Evolutionary conservation across 2,329 filamentous ascomycete genomes (phyloP).

Genomic region (Cladophialophora chaetospira): DNA sequence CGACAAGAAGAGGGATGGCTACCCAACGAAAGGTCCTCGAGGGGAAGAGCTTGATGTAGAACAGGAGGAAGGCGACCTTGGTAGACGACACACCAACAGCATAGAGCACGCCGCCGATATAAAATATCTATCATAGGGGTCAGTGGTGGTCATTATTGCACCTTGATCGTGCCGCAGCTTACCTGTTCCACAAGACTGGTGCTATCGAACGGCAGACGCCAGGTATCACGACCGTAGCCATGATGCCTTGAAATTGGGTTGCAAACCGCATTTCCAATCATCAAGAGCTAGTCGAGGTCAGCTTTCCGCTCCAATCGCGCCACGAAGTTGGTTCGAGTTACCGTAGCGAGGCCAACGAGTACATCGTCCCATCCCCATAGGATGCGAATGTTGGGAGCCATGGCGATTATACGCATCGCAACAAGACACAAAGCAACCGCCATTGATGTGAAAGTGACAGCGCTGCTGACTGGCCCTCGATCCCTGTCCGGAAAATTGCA

Average conservation of each 20-base stretch:
- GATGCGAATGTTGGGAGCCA: not conserved
- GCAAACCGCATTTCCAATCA: conserved; percentile 20
- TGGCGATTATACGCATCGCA: conserved; percentile 6
- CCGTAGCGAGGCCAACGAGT: conserved; percentile 14
- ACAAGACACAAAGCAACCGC: conserved; percentile 16
- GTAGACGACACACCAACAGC: conserved; percentile 48
- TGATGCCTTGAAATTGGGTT: conserved; percentile 16
- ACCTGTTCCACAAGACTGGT: conserved; percentile 13
- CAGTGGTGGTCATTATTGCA: not conserved
- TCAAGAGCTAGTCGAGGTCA: conserved; percentile 9
- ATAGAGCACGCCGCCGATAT: conserved; percentile 39
- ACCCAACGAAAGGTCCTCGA: conserved; percentile 31
- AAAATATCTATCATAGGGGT: conserved; percentile 5
- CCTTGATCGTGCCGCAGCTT: not conserved
- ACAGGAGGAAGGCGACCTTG: conserved; percentile 40
- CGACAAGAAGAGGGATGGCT: conserved; percentile 24
- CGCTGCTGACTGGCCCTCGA: conserved; percentile 11
- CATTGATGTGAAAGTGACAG: conserved; percentile 22
- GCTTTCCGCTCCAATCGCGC: not conserved
- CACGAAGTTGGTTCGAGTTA: not conserved
- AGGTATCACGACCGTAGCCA: conserved; percentile 18
- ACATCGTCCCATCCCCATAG: conserved; percentile 25
- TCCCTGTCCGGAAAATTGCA: conserved; percentile 18
- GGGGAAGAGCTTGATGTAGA: conserved; percentile 50
- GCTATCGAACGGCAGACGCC: conserved; percentile 19